Conservation (phyloP, 495 filamentous ascomycete species). For the Thozetella sp. region DNA sequence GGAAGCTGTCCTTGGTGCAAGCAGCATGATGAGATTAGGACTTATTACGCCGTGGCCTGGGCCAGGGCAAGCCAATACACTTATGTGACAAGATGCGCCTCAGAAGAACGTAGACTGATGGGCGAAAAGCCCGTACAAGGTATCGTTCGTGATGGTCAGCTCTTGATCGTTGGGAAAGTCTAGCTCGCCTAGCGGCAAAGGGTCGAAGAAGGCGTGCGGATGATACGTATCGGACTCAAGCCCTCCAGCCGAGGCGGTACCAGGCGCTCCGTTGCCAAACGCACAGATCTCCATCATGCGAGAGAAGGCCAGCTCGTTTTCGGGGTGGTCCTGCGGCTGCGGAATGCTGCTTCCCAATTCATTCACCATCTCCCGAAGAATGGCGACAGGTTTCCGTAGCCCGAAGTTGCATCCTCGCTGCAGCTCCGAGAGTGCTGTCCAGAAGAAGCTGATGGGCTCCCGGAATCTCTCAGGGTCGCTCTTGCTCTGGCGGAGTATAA, state of each 20-base stretch:
- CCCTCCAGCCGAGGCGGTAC: too few species aligned
- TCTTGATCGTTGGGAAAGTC: background rate
- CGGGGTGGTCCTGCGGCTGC: background rate
- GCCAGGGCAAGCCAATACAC: too few species aligned
- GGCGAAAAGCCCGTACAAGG: background rate
- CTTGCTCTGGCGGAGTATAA: background rate
- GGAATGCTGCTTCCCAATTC: background rate
- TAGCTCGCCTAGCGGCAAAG: background rate
- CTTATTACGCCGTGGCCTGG: too few species aligned
- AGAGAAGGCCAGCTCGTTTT: background rate
- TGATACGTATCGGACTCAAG: background rate
- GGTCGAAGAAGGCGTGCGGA: background rate
- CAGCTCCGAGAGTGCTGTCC: background rate
- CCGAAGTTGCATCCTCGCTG: constrained; percentile 2
- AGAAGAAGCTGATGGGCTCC: constrained; percentile 2
- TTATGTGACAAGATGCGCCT: too few species aligned
- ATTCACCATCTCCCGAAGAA: background rate
- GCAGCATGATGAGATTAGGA: too few species aligned
- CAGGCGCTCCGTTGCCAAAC: too few species aligned
- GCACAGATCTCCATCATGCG: constrained; percentile 1
- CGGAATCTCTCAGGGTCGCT: background rate
- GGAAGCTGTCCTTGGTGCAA: background rate
- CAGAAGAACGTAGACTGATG: background rate
- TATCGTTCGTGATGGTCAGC: background rate
- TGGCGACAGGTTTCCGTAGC: background rate